A percentile compares a stretch with the other conserved stretches of the same genome.
phyloP scores from a whole-genome alignment of 164 flowering plant genomes.

The Saururus chinensis region DNA sequence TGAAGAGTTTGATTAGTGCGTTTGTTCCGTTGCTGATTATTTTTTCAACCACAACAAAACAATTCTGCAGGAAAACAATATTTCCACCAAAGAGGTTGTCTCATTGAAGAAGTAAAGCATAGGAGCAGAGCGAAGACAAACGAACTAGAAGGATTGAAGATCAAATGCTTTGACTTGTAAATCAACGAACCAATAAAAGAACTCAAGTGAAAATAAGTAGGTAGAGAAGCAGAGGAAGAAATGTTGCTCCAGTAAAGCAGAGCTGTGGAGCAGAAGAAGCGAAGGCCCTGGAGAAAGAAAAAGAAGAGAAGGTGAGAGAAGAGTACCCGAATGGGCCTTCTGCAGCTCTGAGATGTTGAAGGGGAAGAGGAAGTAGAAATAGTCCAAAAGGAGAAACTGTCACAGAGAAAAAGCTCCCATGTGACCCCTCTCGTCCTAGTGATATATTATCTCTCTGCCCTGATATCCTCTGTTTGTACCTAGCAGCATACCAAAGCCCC shows the following conservation, averaged over 20 bases:
- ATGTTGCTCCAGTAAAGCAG: not conserved
- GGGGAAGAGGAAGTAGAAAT: slow-evolving; percentile 11
- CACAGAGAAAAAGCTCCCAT: slow-evolving; percentile 22
- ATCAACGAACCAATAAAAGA: not conserved
- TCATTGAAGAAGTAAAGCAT: too few species aligned
- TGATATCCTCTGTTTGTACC: slow-evolving; percentile 20
- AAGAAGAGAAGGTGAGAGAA: not conserved
- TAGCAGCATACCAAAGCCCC: slow-evolving; percentile 7
- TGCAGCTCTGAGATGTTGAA: slow-evolving; percentile 10
- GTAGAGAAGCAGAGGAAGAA: too few species aligned
- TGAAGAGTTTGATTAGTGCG: not conserved
- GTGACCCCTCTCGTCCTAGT: slow-evolving; percentile 18
- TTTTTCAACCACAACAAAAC: not conserved
- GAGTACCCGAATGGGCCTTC: slow-evolving; percentile 4
- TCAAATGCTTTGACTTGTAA: not conserved
- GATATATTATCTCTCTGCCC: slow-evolving; percentile 12
- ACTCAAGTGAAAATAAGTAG: not conserved
- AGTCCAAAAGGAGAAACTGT: slow-evolving; percentile 19
- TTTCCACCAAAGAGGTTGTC: not conserved
- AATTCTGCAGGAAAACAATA: not conserved
- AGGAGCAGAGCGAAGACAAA: too few species aligned
- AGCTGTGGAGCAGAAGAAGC: not conserved
- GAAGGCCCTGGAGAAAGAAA: not conserved
- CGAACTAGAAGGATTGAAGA: too few species aligned
- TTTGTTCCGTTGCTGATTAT: not conserved